These are phyloP conservation scores for Sclerotiophoma versabilis DNA, from an alignment of 2,329 filamentous ascomycete species.

Conservation along the genomic window DNA sequence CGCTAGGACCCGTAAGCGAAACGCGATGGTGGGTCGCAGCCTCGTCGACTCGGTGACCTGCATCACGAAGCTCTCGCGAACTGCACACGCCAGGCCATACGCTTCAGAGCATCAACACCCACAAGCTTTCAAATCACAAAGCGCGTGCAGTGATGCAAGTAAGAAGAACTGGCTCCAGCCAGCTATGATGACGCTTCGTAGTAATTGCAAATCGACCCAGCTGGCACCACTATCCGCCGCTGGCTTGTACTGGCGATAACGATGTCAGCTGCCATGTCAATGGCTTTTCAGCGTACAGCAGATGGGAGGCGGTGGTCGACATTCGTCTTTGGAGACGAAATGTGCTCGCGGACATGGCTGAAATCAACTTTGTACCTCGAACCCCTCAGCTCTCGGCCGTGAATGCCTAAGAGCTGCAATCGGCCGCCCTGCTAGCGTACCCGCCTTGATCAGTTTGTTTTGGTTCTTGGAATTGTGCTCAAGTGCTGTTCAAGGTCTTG, in stretches of 20 bases:
- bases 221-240: neutral
- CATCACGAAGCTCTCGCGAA: conserved; percentile 21
- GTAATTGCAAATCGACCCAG: neutral
- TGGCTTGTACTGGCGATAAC: neutral
- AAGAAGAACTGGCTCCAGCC: neutral
- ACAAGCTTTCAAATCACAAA: neutral
- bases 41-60: conserved; percentile 15
- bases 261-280: conserved; percentile 1
- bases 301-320: conserved; percentile 17
- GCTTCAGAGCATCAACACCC: neutral
- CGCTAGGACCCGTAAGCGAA: conserved; percentile 17
- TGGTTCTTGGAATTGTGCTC: conserved; percentile 23
- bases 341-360: neutral
- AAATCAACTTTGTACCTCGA: neutral
- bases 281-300: conserved; percentile 14
- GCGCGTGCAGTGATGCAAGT: neutral
- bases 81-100: conserved; percentile 10
- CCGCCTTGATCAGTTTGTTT: conserved; percentile 28
- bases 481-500: conserved; percentile 30
- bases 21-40: conserved; percentile 14
- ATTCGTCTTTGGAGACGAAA: neutral
- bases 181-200: neutral
- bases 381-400: neutral
- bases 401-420: conserved; percentile 5
- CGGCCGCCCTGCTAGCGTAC: conserved; percentile 10